These are phyloP conservation scores for Sugiyamaella marilandica DNA, from an alignment of 805 yeast genomes.

Conservation along the genomic window DNA sequence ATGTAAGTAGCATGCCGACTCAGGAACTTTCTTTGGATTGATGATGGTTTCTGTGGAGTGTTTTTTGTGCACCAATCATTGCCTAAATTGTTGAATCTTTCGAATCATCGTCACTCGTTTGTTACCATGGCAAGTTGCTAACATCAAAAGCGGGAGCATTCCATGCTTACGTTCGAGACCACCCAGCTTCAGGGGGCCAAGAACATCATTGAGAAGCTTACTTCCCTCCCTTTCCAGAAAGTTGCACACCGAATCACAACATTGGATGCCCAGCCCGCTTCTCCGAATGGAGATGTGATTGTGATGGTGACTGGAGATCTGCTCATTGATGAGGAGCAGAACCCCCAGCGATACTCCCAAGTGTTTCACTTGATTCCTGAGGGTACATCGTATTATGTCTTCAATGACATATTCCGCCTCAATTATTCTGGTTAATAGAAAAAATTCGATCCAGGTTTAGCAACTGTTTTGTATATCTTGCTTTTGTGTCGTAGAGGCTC, in stretches of 20 bases:
- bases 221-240: slow-evolving; percentile 83
- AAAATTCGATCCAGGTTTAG: not conserved
- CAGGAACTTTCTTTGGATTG: no score
- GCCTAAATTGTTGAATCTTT: not conserved
- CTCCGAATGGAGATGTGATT: slow-evolving; percentile 77
- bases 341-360: slow-evolving; percentile 94
- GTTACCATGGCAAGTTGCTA: slow-evolving; percentile 1
- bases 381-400: slow-evolving; percentile 83
- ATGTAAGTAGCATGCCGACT: slow-evolving; percentile 38
- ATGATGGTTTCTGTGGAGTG: no score
- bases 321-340: slow-evolving; percentile 87
- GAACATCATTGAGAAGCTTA: slow-evolving; percentile 87
- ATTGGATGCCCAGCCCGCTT: slow-evolving; percentile 96
- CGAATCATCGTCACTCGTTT: not conserved
- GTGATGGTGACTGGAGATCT: slow-evolving; percentile 98
- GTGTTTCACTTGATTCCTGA: slow-evolving; percentile 96
- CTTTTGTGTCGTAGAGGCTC: not conserved
- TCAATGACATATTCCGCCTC: slow-evolving; percentile 95
- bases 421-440: slow-evolving; percentile 35
- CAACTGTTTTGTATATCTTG: not conserved
- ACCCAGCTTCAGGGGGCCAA: slow-evolving; percentile 92
- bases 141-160: slow-evolving; percentile 67
- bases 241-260: slow-evolving; percentile 93
- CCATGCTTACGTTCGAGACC: slow-evolving; percentile 96
- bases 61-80: not conserved